Evolutionary conservation across 768 basidiomycete genomes (phyloP), one percentile per base, ranked within the genome.

Genomic region (Tylopilus plumbeoviolaceoides): DNA sequence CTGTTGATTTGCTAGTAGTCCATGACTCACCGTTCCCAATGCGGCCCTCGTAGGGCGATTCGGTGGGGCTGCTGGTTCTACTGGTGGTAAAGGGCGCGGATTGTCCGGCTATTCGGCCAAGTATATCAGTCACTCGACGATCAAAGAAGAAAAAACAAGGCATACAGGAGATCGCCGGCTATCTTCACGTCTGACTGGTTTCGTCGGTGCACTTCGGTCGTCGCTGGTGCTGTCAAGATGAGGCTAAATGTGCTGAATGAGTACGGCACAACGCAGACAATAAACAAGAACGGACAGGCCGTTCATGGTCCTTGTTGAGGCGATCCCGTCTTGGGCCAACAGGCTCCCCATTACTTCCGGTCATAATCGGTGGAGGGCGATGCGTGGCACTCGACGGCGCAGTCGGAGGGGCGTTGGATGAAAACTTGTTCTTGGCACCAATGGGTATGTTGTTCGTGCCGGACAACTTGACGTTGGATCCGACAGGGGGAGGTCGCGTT

Each of bases 381-480:
- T 46, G 54, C 21, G 11, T n/a, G 30, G 17, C 39, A 25, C 21
- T 58, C 2, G 39, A 48, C 25, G 39, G 42, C 27, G 43, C 18
- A 7, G 35, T 18, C 7, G 44, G 48, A 23, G 53, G 43, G 4
- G 40, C 46, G 20, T 50, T 62, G 27, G 44, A 30, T 6, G 53
- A n/a, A 53, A 65, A 63, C 18, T 63, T 71, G 45, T 53, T 62
- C 43, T 66, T 57, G 7, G 51, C 48, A 17, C 70, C 70, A 25
- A 69, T 68, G 15, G 69, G 69, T 47, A 53, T 62, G 28, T 61
- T 70, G 50, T 72, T 70, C 21, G 69, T 69, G 21, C 69, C 69
- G 3, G 69, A 70, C 9, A 70, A 35, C 23, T 64, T 67, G 23
- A 64, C 18, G 14, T 54, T 62, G 15, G 64, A 53, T 30, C 59